These are phyloP conservation scores for Globisporangium recalcitrans DNA, from an alignment of 352 stramenopile genomes.

Conservation along the genomic window DNA sequence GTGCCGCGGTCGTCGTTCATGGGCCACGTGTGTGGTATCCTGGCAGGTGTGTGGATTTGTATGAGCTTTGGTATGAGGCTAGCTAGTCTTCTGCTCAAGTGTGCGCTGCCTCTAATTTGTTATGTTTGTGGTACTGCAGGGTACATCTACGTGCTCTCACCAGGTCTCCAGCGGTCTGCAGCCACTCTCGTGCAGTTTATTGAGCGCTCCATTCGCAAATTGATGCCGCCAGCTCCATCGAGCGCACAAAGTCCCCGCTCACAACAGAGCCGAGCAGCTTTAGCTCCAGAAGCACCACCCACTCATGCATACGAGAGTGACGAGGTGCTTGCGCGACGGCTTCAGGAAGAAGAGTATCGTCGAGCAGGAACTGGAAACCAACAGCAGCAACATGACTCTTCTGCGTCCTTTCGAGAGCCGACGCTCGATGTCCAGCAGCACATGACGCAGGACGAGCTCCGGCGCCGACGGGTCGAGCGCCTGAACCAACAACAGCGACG, in stretches of 20 bases:
- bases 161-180: constrained; percentile 3
- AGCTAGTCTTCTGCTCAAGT: too few relatives aligned
- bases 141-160: constrained; percentile 18
- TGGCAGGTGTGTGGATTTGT: constrained; percentile 65
- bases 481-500: constrained; percentile 12
- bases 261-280: not conserved
- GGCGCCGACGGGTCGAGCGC: constrained; percentile 23
- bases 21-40: constrained; percentile 81
- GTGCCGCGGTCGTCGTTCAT: constrained; percentile 81
- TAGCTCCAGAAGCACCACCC: not conserved
- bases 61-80: too few relatives aligned
- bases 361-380: not conserved
- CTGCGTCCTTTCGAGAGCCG: constrained; percentile 1
- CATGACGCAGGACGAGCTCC: constrained; percentile 26
- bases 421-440: not conserved
- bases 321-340: constrained; percentile 18
- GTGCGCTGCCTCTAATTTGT: not conserved
- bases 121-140: constrained; percentile 1
- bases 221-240: not conserved
- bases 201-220: not conserved
- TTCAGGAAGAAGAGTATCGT: constrained; percentile 26
- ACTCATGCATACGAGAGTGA: constrained; percentile 10
- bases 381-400: not conserved
- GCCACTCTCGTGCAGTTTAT: not conserved
- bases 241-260: not conserved